Evolutionary conservation across 495 filamentous ascomycete species (phyloP).

Genomic region (Talaromyces trachyspermus): DNA sequence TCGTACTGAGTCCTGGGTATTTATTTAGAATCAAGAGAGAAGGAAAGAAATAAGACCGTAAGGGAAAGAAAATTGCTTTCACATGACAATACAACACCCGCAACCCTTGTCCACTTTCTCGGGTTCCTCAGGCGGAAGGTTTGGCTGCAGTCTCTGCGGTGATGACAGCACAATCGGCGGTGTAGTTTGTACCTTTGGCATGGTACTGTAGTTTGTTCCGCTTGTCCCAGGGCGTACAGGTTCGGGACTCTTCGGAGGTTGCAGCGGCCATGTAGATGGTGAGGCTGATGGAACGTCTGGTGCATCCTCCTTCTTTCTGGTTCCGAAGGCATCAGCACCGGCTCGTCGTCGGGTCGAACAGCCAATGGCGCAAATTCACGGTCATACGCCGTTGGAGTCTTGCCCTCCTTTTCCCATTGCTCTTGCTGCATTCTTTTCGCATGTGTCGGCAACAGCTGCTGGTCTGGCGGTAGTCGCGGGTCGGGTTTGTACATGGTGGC

Average conservation of each 20-base stretch:
- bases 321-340: conserved; percentile 13
- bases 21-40: conserved; percentile 11
- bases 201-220: conserved; percentile 41
- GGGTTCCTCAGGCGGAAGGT: conserved; percentile 20
- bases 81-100: conserved; percentile 50
- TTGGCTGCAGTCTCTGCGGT: conserved; percentile 32
- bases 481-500: conserved; percentile 93
- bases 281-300: conserved; percentile 12
- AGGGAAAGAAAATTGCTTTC: conserved; percentile 9
- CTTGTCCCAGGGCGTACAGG: conserved; percentile 29
- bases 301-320: conserved; percentile 24
- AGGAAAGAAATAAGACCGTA: conserved; percentile 12
- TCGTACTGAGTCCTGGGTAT: conserved; percentile 5
- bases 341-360: conserved; percentile 37
- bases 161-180: conserved; percentile 26
- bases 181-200: conserved; percentile 46
- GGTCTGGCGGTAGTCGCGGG: conserved; percentile 85
- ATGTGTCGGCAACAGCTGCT: conserved; percentile 91
- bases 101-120: conserved; percentile 40
- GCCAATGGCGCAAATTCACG: conserved; percentile 74
- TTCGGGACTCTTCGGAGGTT: conserved; percentile 26
- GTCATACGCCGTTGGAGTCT: conserved; percentile 73
- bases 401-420: conserved; percentile 88
- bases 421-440: conserved; percentile 88
- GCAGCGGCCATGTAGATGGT: conserved; percentile 9